phyloP scores from a whole-genome alignment of 2,329 filamentous ascomycete species.

The Colletotrichum cereale region DNA sequence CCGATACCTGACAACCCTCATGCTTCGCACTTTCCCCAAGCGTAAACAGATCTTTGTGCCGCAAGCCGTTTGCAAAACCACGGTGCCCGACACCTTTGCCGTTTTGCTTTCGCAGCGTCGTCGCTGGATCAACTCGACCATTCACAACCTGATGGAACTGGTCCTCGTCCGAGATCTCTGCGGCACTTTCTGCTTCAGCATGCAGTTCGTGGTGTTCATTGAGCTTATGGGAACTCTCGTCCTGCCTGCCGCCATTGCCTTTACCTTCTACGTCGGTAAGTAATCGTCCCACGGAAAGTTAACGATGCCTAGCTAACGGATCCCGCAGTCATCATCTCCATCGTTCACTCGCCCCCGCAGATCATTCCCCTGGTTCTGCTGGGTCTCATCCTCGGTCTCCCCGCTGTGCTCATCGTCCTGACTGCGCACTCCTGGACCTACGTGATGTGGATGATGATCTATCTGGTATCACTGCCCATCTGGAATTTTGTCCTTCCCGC shows the following conservation, averaged over 20 bases:
- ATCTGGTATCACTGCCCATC: constrained; percentile 89
- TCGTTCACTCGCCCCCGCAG: constrained; percentile 80
- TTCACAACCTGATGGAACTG: constrained; percentile 98
- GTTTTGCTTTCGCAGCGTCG: constrained; percentile 94
- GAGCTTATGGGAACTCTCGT: constrained; percentile 96
- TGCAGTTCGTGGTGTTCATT: constrained; percentile 98
- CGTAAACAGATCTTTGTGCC: constrained; percentile 99
- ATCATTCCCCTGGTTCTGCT: constrained; percentile 92
- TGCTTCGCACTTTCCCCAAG: constrained; percentile 99
- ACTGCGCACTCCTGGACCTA: constrained; percentile 95
- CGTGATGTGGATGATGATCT: constrained; percentile 96
- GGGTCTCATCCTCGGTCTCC: constrained; percentile 91
- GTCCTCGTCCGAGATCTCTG: constrained; percentile 95
- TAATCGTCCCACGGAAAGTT: constrained; percentile 44
- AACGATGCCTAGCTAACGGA: constrained; percentile 17
- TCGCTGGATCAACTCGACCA: constrained; percentile 99
- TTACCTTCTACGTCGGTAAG: constrained; percentile 96
- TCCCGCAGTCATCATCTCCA: constrained; percentile 81
- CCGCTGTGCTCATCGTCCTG: constrained; percentile 89
- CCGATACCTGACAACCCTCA: constrained; percentile 94
- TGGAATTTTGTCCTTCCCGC: constrained; percentile 97
- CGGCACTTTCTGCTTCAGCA: constrained; percentile 99
- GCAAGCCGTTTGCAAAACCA: constrained; percentile 98
- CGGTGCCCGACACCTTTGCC: constrained; percentile 91
- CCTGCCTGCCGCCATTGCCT: constrained; percentile 93